A percentile compares a stretch with the other conserved stretches of the same genome.
Conservation (phyloP, 495 filamentous ascomycete genomes). For the Talaromyces proteolyticus region DNA sequence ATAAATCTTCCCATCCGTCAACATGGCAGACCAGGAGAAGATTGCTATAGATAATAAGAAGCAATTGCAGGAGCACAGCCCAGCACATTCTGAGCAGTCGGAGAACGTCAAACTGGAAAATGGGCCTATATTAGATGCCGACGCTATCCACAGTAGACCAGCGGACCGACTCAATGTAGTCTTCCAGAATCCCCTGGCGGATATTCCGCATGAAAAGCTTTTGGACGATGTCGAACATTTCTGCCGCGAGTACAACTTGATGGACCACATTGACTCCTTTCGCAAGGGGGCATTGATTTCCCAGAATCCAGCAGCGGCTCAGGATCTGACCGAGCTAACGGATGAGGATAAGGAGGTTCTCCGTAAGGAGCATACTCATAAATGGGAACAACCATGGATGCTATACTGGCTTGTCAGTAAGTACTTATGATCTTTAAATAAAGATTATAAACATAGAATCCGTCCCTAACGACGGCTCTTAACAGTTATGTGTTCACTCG, state of each 20-base stretch:
- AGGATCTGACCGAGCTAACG: slow-evolving; percentile 33
- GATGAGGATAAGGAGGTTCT: slow-evolving; percentile 40
- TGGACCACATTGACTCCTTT: slow-evolving; percentile 36
- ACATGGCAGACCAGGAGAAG: slow-evolving; percentile 3
- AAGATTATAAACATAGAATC: slow-evolving; percentile 12
- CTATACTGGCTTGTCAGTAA: slow-evolving; percentile 51
- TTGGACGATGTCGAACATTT: slow-evolving; percentile 46
- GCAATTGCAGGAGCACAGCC: background rate
- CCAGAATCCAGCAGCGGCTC: slow-evolving; percentile 36
- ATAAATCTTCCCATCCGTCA: background rate
- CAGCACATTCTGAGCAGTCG: background rate
- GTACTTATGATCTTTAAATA: slow-evolving; percentile 16
- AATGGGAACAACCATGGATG: slow-evolving; percentile 50
- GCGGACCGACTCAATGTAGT: slow-evolving; percentile 22
- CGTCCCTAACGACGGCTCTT: slow-evolving; percentile 19
- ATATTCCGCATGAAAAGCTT: slow-evolving; percentile 40
- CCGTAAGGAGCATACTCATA: slow-evolving; percentile 42
- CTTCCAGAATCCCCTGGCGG: slow-evolving; percentile 46
- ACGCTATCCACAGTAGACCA: slow-evolving; percentile 17
- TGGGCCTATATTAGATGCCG: slow-evolving; percentile 4
- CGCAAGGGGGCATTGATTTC: slow-evolving; percentile 50
- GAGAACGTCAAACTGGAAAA: slow-evolving; percentile 6
- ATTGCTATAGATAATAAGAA: background rate
- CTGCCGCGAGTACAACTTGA: slow-evolving; percentile 33
- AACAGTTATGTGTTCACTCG: slow-evolving; percentile 38